Evolutionary conservation across 164 flowering plant genomes (phyloP).

Genomic region (Vitis rupestris): DNA sequence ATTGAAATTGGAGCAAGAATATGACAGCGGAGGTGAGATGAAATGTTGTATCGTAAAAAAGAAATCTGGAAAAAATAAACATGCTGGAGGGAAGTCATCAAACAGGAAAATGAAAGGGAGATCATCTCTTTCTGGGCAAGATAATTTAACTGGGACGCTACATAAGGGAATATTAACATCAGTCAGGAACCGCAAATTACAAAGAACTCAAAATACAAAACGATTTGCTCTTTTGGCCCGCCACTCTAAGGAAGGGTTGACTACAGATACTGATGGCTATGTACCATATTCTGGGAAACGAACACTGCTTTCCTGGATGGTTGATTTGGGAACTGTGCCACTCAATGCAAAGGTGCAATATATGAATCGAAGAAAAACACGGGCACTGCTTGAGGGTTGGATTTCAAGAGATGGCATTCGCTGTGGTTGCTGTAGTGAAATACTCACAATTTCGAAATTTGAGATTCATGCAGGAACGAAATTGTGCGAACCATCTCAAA

Average conservation of each 20-base stretch:
- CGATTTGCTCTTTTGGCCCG: conserved; percentile 47
- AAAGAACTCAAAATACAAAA: conserved; percentile 23
- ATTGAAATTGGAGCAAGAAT: conserved; percentile 16
- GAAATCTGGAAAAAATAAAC: conserved; percentile 14
- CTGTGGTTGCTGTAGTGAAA: conserved; percentile 50
- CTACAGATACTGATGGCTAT: conserved; percentile 33
- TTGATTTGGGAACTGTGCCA: conserved; percentile 45
- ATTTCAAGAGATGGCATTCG: conserved; percentile 55
- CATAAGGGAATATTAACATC: conserved; percentile 1
- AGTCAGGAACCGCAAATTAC: conserved; percentile 9
- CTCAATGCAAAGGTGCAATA: conserved; percentile 42
- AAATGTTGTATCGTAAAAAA: background rate
- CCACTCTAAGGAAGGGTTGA: conserved; percentile 24
- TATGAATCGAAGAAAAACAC: conserved; percentile 26
- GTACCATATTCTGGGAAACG: conserved; percentile 41
- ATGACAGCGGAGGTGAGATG: background rate
- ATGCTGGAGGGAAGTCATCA: background rate
- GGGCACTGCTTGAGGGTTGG: conserved; percentile 34
- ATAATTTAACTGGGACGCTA: conserved; percentile 2
- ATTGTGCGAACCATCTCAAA: conserved; percentile 29
- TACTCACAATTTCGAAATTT: conserved; percentile 36
- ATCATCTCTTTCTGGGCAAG: background rate
- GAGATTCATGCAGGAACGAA: conserved; percentile 48
- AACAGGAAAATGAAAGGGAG: conserved; percentile 13
- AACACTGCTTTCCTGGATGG: conserved; percentile 59